Conservation (phyloP, 148 eudicot species). For the Linanthus parryae region DNA sequence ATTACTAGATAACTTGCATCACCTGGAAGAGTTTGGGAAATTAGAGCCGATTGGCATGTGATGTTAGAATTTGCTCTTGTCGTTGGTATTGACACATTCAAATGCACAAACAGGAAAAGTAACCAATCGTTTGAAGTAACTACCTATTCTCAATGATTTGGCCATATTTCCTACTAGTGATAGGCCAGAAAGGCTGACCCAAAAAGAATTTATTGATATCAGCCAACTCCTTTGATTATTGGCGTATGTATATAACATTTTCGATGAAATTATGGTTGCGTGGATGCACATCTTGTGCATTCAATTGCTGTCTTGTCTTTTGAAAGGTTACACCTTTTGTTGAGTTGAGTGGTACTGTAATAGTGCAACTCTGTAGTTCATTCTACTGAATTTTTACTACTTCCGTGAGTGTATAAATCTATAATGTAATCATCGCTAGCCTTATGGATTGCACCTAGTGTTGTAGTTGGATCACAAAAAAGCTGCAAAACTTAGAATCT, state of each 20-base stretch:
- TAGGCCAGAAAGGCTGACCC: neutral
- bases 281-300: no score
- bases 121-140: neutral
- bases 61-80: neutral
- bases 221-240: neutral
- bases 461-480: no score
- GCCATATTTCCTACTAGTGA: neutral
- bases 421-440: no score
- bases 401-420: no score
- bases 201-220: neutral
- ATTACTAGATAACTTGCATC: neutral
- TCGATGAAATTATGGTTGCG: no score
- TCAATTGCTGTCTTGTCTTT: no score
- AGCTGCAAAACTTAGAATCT: no score
- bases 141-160: neutral
- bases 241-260: neutral
- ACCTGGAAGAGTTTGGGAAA: neutral
- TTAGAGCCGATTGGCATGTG: neutral
- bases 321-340: no score
- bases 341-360: no score
- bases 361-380: no score
- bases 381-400: no score
- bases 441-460: no score
- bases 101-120: neutral
- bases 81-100: neutral